Percentiles rank a stretch among this genome's conserved stretches.
Conservation (phyloP, 2,329 filamentous ascomycete species). For the Exophiala viscosa region DNA sequence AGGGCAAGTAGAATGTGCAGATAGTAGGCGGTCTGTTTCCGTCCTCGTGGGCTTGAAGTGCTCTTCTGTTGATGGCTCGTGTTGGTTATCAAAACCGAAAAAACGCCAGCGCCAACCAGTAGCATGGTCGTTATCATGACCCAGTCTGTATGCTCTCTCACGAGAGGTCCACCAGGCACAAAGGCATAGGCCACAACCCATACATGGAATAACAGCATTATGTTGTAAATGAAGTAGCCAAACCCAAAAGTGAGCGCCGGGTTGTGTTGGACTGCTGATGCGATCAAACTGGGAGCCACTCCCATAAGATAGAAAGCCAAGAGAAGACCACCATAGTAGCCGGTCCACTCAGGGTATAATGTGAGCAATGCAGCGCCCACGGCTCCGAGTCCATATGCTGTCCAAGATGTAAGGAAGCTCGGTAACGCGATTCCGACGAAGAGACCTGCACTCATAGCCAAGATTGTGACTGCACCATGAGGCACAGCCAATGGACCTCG, state of each 20-base stretch:
- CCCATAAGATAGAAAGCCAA: slow-evolving; percentile 79
- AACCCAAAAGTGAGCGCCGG: slow-evolving; percentile 80
- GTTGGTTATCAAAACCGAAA: slow-evolving; percentile 59
- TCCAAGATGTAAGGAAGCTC: slow-evolving; percentile 70
- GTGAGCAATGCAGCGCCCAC: slow-evolving; percentile 76
- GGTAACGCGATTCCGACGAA: slow-evolving; percentile 72
- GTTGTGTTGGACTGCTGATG: slow-evolving; percentile 69
- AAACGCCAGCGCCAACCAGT: slow-evolving; percentile 78
- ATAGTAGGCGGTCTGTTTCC: slow-evolving; percentile 62
- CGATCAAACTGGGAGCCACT: slow-evolving; percentile 69
- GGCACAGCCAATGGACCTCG: slow-evolving; percentile 81
- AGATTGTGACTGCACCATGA: slow-evolving; percentile 83
- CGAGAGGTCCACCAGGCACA: slow-evolving; percentile 85
- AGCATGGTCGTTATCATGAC: slow-evolving; percentile 86
- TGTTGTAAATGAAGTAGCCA: slow-evolving; percentile 87
- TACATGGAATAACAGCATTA: slow-evolving; percentile 93
- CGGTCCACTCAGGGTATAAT: slow-evolving; percentile 74
- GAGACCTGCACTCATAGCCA: slow-evolving; percentile 80
- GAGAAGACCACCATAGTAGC: slow-evolving; percentile 77
- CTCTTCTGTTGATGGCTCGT: slow-evolving; percentile 35
- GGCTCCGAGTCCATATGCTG: slow-evolving; percentile 71
- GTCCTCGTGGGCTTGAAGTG: slow-evolving; percentile 38
- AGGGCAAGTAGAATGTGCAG: slow-evolving; percentile 69
- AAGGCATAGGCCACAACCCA: slow-evolving; percentile 99
- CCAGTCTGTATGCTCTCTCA: slow-evolving; percentile 94